phyloP scores from a whole-genome alignment of 208 protist species.

The Trypanosoma lewisi region DNA sequence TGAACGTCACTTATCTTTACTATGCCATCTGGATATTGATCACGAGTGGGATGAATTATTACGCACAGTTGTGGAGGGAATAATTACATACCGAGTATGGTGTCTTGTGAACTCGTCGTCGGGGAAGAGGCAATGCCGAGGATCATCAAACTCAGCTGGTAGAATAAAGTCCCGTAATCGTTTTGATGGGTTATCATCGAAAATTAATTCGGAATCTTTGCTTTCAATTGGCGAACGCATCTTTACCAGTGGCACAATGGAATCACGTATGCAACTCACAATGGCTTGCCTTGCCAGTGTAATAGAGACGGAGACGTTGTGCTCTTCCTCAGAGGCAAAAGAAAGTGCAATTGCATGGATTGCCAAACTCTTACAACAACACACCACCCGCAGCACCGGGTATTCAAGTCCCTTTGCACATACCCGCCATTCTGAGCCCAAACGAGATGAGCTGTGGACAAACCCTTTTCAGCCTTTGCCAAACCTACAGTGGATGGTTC shows the following conservation, averaged over 20 bases:
- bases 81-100: constrained; percentile 60
- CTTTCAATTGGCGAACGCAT: constrained; percentile 31
- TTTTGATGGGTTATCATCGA: neutral
- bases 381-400: constrained; percentile 2
- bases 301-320: constrained; percentile 14
- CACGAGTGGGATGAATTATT: constrained; percentile 82
- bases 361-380: constrained; percentile 7
- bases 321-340: neutral
- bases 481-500: constrained; percentile 76
- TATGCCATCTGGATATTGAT: constrained; percentile 57
- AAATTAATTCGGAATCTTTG: constrained; percentile 10
- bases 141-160: neutral
- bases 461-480: constrained; percentile 41
- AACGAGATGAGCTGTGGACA: constrained; percentile 29
- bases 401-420: constrained; percentile 22
- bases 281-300: constrained; percentile 27
- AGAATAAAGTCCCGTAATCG: too few species aligned
- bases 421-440: neutral
- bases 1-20: constrained; percentile 29
- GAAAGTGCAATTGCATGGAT: constrained; percentile 17
- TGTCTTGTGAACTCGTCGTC: neutral
- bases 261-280: constrained; percentile 27
- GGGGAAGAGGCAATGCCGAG: constrained; percentile 6
- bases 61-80: constrained; percentile 51
- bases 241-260: constrained; percentile 7